Base-by-base conservation (phyloP, 2,329 filamentous ascomycete genomes). In the Monilinia aucupariae region DNA sequence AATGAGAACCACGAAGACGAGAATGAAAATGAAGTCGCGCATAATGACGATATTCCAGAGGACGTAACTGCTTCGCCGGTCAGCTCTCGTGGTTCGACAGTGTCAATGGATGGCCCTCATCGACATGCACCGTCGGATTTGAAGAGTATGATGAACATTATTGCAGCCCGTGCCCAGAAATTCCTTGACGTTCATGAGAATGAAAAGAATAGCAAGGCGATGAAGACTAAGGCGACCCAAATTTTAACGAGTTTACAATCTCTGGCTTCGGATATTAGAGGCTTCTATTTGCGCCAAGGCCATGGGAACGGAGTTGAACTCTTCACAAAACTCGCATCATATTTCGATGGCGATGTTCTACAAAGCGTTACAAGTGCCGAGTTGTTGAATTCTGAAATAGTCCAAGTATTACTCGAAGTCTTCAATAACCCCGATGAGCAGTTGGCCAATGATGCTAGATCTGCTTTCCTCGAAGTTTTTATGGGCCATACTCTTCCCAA, bases 281-380 rank as follows among this genome's bases (percentile, higher is more conserved):
- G 76, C 0, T 91, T 88, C 72, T 96, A 93, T 73, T 77, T 87
- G 15, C 78, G 79, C 47, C 79, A 80, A 50, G 80, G 79, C 1
- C 74, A 81, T 1, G 76, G 77, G 7, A 79, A 83, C 48, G 91
- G 89, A 13, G 78, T 81, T 39, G 78, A 81, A 2, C 79, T 96
- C 0, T 97, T 97, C 76, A 79, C 81, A 39, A 85, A 82, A 58
- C 78, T 99, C 64, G 91, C 92, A 0, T 82, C 84, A 3, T 92
- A 94, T 72, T 99, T 99, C 70, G 89, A 96, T 71, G 87, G 88
- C 0, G 90, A 97, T 75, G 88, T 94, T 1, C 76, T 96, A 61
- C 90, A 96, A 72, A 96, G 91, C 73, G 92, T 97, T 60, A 99
- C 94, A 0, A 99, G 94, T 75, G 92, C 93, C 54, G 94, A 99